Conservation (phyloP, 1,139 yeast genomes). For the Geotrichum australiense region DNA sequence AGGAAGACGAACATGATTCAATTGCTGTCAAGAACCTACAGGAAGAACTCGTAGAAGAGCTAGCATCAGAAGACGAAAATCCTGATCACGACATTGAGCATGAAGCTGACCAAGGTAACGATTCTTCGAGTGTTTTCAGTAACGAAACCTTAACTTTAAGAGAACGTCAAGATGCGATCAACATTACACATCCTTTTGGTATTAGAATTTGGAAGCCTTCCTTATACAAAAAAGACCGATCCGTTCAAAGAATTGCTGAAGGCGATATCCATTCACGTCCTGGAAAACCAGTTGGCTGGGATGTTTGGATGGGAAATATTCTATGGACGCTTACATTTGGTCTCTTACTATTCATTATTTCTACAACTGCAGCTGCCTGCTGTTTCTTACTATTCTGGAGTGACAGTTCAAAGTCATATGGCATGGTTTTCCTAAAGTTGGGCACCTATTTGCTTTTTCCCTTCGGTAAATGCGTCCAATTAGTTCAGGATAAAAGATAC, state of each 20-base stretch:
- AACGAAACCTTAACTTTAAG: constrained; percentile 78
- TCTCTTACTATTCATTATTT: constrained; percentile 46
- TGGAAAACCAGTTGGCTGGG: constrained; percentile 47
- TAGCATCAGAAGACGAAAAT: constrained; percentile 24
- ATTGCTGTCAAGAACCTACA: constrained; percentile 13
- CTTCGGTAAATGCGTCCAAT: constrained; percentile 81
- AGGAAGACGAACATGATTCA: constrained; percentile 16
- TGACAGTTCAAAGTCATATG: constrained; percentile 47
- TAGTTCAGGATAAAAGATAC: constrained; percentile 73
- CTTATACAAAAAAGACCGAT: constrained; percentile 80
- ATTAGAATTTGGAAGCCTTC: constrained; percentile 99
- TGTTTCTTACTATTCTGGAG: constrained; percentile 32
- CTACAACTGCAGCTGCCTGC: constrained; percentile 51
- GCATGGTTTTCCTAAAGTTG: constrained; percentile 51
- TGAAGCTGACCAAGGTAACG: constrained; percentile 34
- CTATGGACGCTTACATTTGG: constrained; percentile 77
- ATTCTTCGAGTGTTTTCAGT: constrained; percentile 41
- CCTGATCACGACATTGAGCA: too few relatives aligned
- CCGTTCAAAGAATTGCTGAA: constrained; percentile 87
- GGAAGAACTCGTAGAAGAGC: constrained; percentile 22
- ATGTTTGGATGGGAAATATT: constrained; percentile 64
- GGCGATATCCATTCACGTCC: constrained; percentile 87
- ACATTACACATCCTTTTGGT: constrained; percentile 96
- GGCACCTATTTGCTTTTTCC: constrained; percentile 74
- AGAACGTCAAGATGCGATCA: constrained; percentile 93